These are phyloP conservation scores for Talaromyces ruber DNA, from an alignment of 495 filamentous ascomycete species.

Conservation along the genomic window DNA sequence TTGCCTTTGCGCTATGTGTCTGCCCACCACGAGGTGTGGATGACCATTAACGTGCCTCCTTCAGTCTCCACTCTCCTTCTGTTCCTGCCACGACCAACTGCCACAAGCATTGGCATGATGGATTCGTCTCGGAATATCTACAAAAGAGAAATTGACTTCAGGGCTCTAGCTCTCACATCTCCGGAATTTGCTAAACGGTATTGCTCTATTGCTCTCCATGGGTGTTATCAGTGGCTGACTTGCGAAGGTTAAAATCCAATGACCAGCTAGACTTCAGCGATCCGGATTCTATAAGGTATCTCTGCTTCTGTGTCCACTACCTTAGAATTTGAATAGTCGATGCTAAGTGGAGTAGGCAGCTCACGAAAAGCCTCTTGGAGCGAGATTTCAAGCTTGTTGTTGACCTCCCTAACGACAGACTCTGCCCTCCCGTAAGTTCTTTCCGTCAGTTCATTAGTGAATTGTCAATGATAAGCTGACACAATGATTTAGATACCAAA, in stretches of 20 bases:
- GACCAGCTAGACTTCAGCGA: conserved; percentile 74
- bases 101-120: conserved; percentile 12
- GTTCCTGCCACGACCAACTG: not conserved
- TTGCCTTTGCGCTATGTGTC: not conserved
- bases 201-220: not conserved
- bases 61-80: not conserved
- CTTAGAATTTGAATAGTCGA: not conserved
- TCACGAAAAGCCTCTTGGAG: conserved; percentile 72
- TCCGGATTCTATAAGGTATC: conserved; percentile 62
- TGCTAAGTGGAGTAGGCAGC: conserved; percentile 39
- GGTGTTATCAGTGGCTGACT: conserved; percentile 7
- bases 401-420: conserved; percentile 62
- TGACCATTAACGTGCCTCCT: not conserved
- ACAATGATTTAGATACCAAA: conserved; percentile 52
- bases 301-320: not conserved
- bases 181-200: conserved; percentile 50
- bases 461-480: not conserved
- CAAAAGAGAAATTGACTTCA: conserved; percentile 55
- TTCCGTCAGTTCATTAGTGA: not conserved
- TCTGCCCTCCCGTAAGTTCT: conserved; percentile 76
- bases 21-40: not conserved
- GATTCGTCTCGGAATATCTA: conserved; percentile 38
- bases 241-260: conserved; percentile 45
- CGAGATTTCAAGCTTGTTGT: conserved; percentile 66
- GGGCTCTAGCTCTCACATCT: conserved; percentile 46